Conservation (phyloP, 2,329 filamentous ascomycete genomes). For the Aspergillus novoparasiticus region DNA sequence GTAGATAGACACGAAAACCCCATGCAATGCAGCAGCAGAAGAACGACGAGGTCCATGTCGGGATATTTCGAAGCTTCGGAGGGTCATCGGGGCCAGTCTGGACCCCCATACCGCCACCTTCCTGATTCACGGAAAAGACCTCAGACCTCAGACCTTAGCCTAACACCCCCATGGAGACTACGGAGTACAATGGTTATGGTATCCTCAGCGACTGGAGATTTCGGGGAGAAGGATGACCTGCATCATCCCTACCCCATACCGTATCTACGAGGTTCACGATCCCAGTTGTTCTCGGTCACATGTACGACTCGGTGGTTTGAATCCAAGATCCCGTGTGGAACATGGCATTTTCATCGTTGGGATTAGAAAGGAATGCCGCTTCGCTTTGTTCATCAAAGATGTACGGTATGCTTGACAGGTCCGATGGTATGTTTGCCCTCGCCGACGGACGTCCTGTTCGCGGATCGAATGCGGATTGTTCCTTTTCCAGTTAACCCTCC, state of each 20-base stretch:
- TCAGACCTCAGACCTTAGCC: no score
- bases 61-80: conserved; percentile 4
- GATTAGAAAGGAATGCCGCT: background rate
- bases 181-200: background rate
- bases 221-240: background rate
- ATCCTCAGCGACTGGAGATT: background rate
- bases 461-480: background rate
- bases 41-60: background rate
- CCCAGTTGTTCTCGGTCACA: background rate
- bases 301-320: background rate
- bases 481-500: background rate
- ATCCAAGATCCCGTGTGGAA: background rate
- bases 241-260: background rate
- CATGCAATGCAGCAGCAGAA: background rate
- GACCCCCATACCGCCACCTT: background rate
- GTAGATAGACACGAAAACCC: background rate
- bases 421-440: background rate
- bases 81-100: background rate
- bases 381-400: background rate
- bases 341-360: background rate
- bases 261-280: background rate
- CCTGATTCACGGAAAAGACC: background rate
- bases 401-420: background rate
- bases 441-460: background rate
- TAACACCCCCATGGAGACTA: background rate